These are phyloP conservation scores for Tardiomyces blankii DNA, from an alignment of 1,139 yeast genomes.

Conservation along the genomic window DNA sequence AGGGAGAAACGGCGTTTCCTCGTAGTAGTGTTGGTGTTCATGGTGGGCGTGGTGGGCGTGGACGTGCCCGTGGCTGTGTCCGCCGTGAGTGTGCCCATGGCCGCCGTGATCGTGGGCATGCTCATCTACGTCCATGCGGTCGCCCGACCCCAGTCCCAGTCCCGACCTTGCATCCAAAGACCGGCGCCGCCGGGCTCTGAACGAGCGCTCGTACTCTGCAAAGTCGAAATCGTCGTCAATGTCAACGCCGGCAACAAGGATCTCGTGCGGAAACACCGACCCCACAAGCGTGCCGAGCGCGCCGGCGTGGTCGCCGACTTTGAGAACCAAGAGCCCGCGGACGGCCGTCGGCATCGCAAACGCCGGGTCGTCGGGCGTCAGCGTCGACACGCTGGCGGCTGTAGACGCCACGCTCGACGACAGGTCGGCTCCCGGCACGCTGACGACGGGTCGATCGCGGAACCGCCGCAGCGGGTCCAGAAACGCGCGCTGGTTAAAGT, in stretches of 20 bases:
- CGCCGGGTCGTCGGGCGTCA: not conserved
- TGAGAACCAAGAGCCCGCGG: slow-evolving; percentile 25
- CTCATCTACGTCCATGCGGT: not conserved
- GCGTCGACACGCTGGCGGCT: not conserved
- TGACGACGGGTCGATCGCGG: slow-evolving; percentile 5
- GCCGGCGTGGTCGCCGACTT: slow-evolving; percentile 28
- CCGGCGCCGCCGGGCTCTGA: not conserved
- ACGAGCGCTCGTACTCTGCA: not conserved
- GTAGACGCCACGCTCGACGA: not conserved
- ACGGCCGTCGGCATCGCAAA: slow-evolving; percentile 12
- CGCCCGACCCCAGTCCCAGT: no score
- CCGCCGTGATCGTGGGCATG: not conserved
- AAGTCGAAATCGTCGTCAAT: slow-evolving; percentile 17
- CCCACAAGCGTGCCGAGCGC: slow-evolving; percentile 43
- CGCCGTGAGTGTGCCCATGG: not conserved
- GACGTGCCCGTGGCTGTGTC: not conserved
- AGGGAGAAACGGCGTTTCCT: slow-evolving; percentile 27
- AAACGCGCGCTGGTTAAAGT: slow-evolving; percentile 23
- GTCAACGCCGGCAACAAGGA: slow-evolving; percentile 36
- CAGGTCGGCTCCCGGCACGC: slow-evolving; percentile 2
- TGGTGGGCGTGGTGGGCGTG: not conserved
- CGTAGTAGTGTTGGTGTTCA: slow-evolving; percentile 1
- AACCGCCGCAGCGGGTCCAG: slow-evolving; percentile 18
- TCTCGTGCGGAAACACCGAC: slow-evolving; percentile 47
- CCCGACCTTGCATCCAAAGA: no score